phyloP scores from a whole-genome alignment of 1,284 basidiomycete species.

The Rhodotorula glutinis region DNA sequence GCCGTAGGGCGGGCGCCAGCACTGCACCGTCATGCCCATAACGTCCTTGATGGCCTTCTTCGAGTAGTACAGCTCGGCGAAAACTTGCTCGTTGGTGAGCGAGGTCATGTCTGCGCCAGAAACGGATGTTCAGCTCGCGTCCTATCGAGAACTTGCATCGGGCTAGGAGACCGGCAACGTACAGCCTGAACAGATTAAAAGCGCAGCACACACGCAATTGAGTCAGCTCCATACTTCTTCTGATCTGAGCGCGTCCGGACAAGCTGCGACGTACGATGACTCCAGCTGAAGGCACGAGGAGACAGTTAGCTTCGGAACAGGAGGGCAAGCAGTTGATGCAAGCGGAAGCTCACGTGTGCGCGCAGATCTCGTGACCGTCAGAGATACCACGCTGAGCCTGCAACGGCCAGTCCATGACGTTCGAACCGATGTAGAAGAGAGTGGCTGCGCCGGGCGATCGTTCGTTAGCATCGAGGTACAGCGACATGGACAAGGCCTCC shows the following conservation, averaged over 20 bases:
- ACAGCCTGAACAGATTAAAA: too few species aligned
- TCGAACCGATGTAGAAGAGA: slow-evolving; percentile 50
- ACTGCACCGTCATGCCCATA: slow-evolving; percentile 51
- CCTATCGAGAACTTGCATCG: too few species aligned
- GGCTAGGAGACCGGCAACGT: too few species aligned
- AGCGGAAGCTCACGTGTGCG: slow-evolving; percentile 30
- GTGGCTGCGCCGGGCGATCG: slow-evolving; percentile 43
- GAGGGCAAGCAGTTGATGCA: too few species aligned
- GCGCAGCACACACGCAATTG: too few species aligned
- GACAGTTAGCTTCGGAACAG: too few species aligned
- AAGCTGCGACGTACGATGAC: too few species aligned
- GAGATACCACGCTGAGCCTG: slow-evolving; percentile 53
- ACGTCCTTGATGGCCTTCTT: slow-evolving; percentile 54
- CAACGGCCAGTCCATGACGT: slow-evolving; percentile 57
- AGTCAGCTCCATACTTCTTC: too few species aligned
- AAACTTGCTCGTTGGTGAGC: slow-evolving; percentile 53
- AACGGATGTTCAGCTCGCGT: too few species aligned
- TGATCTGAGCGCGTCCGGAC: too few species aligned
- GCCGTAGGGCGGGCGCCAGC: slow-evolving; percentile 51
- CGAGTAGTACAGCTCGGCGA: slow-evolving; percentile 58
- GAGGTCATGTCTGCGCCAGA: slow-evolving; percentile 49
- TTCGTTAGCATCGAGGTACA: not conserved
- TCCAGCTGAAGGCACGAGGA: too few species aligned
- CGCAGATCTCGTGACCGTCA: slow-evolving; percentile 49
- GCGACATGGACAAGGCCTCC: not conserved